phyloP scores from a whole-genome alignment of 768 basidiomycete genomes.

The Nevesoporus exiguus region DNA sequence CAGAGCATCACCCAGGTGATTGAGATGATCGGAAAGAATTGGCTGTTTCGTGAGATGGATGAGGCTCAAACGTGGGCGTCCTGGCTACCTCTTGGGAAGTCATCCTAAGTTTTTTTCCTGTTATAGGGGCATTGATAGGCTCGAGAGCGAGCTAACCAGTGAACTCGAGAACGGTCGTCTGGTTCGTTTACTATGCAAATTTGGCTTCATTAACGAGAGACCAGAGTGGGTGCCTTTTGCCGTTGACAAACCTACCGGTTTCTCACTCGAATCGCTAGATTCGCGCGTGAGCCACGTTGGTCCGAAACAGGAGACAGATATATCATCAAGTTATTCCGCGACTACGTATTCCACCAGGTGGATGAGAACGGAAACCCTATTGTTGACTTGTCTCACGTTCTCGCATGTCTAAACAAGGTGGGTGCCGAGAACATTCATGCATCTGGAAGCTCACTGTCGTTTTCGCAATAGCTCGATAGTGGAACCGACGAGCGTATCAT shows the following conservation, averaged over 20 bases:
- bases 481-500: slow-evolving; percentile 93
- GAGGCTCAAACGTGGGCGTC: slow-evolving; percentile 69
- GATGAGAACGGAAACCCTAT: slow-evolving; percentile 88
- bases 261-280: slow-evolving; percentile 47
- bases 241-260: neutral
- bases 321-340: slow-evolving; percentile 96
- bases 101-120: neutral
- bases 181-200: slow-evolving; percentile 85
- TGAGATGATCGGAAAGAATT: slow-evolving; percentile 68
- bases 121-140: slow-evolving; percentile 67
- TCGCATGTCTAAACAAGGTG: slow-evolving; percentile 92
- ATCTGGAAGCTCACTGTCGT: neutral
- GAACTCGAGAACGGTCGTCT: slow-evolving; percentile 94
- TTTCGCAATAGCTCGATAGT: slow-evolving; percentile 67
- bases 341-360: slow-evolving; percentile 97
- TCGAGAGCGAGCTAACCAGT: slow-evolving; percentile 80
- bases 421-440: slow-evolving; percentile 14
- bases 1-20: slow-evolving; percentile 79
- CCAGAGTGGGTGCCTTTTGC: slow-evolving; percentile 70
- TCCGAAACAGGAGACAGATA: slow-evolving; percentile 98
- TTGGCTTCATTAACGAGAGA: slow-evolving; percentile 99
- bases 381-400: slow-evolving; percentile 85
- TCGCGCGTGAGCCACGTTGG: slow-evolving; percentile 95
- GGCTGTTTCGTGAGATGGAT: slow-evolving; percentile 73
- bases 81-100: neutral